phyloP scores from a whole-genome alignment of 2,329 filamentous ascomycete species.

The Fusarium globosum region DNA sequence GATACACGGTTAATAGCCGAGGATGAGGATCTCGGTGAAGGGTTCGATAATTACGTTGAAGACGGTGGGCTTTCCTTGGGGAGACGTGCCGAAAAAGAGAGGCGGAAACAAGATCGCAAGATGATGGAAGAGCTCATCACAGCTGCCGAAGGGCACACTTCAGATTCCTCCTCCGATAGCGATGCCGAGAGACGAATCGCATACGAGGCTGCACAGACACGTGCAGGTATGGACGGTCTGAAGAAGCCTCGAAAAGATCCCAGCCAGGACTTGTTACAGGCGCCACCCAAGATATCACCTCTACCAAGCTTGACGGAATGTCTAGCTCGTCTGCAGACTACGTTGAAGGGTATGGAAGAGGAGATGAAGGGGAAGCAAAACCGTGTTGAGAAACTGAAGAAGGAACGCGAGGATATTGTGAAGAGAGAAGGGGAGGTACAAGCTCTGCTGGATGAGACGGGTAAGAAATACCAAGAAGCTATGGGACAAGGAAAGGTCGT shows the following conservation, averaged over 20 bases:
- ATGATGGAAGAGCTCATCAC: conserved; percentile 88
- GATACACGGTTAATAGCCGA: conserved; percentile 82
- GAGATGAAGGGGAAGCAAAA: conserved; percentile 69
- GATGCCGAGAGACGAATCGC: conserved; percentile 79
- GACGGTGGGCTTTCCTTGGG: conserved; percentile 84
- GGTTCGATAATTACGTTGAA: conserved; percentile 91
- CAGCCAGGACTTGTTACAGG: conserved; percentile 59
- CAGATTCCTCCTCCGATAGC: conserved; percentile 74
- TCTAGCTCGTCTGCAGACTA: conserved; percentile 70
- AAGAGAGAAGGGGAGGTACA: conserved; percentile 84
- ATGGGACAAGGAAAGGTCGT: conserved; percentile 49
- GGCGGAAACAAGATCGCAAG: conserved; percentile 71
- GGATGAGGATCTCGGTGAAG: conserved; percentile 93
- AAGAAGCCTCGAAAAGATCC: conserved; percentile 56
- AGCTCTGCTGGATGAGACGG: conserved; percentile 81
- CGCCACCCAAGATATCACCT: conserved; percentile 79
- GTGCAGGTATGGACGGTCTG: conserved; percentile 84
- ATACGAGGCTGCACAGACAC: conserved; percentile 88
- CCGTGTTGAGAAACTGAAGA: conserved; percentile 73
- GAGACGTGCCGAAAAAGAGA: conserved; percentile 80
- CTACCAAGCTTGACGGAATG: conserved; percentile 79
- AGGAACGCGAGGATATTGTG: conserved; percentile 75
- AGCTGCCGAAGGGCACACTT: conserved; percentile 75
- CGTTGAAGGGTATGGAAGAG: conserved; percentile 71
- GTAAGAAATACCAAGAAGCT: conserved; percentile 67